Evolutionary conservation across 495 filamentous ascomycete genomes (phyloP).

Genomic region (Penicillium robsamsonii): DNA sequence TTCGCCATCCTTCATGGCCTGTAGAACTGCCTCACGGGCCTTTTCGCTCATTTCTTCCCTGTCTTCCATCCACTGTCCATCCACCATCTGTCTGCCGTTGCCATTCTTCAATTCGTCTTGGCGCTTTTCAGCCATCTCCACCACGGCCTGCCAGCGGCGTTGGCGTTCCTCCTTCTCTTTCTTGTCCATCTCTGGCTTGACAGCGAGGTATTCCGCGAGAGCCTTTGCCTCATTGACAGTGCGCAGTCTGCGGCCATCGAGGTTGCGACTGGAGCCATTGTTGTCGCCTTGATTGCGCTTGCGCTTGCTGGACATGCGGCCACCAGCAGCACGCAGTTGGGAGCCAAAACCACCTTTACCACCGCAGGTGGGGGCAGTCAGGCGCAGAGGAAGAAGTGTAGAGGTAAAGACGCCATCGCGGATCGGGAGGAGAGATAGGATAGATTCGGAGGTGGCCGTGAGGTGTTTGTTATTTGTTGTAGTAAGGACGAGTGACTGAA

Average conservation of each 20-base stretch:
- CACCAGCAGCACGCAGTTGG: slow-evolving; percentile 92
- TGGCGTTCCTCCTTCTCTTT: slow-evolving; percentile 82
- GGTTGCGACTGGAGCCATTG: slow-evolving; percentile 85
- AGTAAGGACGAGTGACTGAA: slow-evolving; percentile 66
- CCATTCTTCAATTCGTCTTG: slow-evolving; percentile 72
- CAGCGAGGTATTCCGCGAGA: slow-evolving; percentile 88
- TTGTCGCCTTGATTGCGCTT: slow-evolving; percentile 82
- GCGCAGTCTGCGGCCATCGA: slow-evolving; percentile 85
- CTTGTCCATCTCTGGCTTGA: slow-evolving; percentile 95
- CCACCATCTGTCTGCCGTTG: slow-evolving; percentile 67
- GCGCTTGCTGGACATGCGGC: slow-evolving; percentile 92
- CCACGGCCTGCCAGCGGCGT: slow-evolving; percentile 78
- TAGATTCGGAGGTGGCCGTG: slow-evolving; percentile 36
- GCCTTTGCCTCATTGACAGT: slow-evolving; percentile 94
- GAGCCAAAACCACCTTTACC: slow-evolving; percentile 98
- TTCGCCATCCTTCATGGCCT: slow-evolving; percentile 65
- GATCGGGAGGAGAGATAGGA: slow-evolving; percentile 24
- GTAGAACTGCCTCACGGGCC: slow-evolving; percentile 77
- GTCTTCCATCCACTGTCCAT: slow-evolving; percentile 90
- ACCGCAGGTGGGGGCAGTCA: slow-evolving; percentile 72
- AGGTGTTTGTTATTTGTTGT: slow-evolving; percentile 78
- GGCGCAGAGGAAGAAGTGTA: slow-evolving; percentile 76
- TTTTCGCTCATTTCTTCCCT: slow-evolving; percentile 82
- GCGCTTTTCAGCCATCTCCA: slow-evolving; percentile 75
- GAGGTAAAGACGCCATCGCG: slow-evolving; percentile 43